A percentile compares a stretch with the other conserved stretches of the same genome.
These are phyloP conservation scores for Fraxinus angustifolia DNA, from an alignment of 305 asterid species.

Conservation along the genomic window DNA sequence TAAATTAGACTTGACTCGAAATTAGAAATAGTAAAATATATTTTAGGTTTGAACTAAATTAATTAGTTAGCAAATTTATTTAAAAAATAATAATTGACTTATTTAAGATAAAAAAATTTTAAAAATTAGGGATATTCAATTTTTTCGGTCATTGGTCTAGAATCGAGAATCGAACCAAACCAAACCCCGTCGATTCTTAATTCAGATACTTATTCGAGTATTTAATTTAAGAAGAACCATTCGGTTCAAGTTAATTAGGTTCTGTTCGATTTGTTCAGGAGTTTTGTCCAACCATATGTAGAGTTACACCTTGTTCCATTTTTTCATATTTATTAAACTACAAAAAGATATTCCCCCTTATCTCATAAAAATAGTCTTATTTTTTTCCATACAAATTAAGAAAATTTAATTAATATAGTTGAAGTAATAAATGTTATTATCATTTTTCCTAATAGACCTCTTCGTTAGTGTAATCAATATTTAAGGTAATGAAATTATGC, in stretches of 20 bases:
- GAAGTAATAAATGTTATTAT: not conserved
- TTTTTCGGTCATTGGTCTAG: not conserved
- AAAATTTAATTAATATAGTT: too few relatives aligned
- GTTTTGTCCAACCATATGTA: not conserved
- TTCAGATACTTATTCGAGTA: too few relatives aligned
- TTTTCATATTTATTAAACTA: not conserved
- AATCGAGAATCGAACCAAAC: too few relatives aligned
- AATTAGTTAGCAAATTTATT: not conserved
- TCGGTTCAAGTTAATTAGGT: not conserved
- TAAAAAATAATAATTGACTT: not conserved
- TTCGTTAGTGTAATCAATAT: too few relatives aligned
- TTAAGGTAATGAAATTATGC: not conserved
- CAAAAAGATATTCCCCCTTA: not conserved
- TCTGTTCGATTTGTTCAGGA: too few relatives aligned
- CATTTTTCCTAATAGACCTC: not conserved
- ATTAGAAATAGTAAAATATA: too few relatives aligned
- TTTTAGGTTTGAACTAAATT: not conserved
- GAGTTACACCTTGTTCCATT: not conserved
- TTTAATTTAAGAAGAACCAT: too few relatives aligned
- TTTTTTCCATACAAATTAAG: not conserved
- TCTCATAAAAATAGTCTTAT: not conserved
- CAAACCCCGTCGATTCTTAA: not conserved
- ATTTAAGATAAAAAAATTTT: too few relatives aligned
- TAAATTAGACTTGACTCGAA: not conserved
- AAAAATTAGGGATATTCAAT: not conserved